phyloP scores from a whole-genome alignment of 2,329 filamentous ascomycete genomes.

The Cladophialophora psammophila region DNA sequence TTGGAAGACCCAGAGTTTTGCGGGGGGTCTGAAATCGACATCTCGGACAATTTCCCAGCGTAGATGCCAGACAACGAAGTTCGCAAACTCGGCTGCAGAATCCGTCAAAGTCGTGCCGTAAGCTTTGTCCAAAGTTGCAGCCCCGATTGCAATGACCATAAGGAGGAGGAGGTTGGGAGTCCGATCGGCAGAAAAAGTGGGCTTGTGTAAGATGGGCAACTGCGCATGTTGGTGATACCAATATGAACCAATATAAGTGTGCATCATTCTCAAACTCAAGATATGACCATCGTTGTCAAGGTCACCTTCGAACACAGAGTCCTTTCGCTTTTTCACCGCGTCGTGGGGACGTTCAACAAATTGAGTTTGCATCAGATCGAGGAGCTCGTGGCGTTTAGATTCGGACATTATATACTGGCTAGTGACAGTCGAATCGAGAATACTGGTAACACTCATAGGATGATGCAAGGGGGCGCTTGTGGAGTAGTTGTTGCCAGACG shows the following conservation, averaged over 20 bases:
- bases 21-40: slow-evolving; percentile 84
- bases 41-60: slow-evolving; percentile 97
- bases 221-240: slow-evolving; percentile 96
- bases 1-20: slow-evolving; percentile 96
- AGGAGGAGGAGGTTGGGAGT: slow-evolving; percentile 85
- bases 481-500: slow-evolving; percentile 28
- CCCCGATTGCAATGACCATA: slow-evolving; percentile 90
- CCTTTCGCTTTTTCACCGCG: slow-evolving; percentile 76
- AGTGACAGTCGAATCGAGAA: slow-evolving; percentile 75
- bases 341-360: slow-evolving; percentile 83
- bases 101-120: slow-evolving; percentile 77
- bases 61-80: slow-evolving; percentile 91
- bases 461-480: slow-evolving; percentile 60
- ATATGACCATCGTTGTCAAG: slow-evolving; percentile 67
- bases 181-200: slow-evolving; percentile 87
- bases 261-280: slow-evolving; percentile 92
- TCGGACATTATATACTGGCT: slow-evolving; percentile 84
- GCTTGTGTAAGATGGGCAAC: slow-evolving; percentile 90
- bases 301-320: slow-evolving; percentile 79
- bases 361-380: slow-evolving; percentile 79
- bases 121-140: slow-evolving; percentile 83
- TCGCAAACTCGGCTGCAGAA: slow-evolving; percentile 81
- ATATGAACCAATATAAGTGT: slow-evolving; percentile 89
- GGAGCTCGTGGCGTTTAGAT: slow-evolving; percentile 82
- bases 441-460: slow-evolving; percentile 87